Evolutionary conservation across 345 rosid species (phyloP), one percentile per base, ranked within the genome.

Genomic region (Brassica carinata): DNA sequence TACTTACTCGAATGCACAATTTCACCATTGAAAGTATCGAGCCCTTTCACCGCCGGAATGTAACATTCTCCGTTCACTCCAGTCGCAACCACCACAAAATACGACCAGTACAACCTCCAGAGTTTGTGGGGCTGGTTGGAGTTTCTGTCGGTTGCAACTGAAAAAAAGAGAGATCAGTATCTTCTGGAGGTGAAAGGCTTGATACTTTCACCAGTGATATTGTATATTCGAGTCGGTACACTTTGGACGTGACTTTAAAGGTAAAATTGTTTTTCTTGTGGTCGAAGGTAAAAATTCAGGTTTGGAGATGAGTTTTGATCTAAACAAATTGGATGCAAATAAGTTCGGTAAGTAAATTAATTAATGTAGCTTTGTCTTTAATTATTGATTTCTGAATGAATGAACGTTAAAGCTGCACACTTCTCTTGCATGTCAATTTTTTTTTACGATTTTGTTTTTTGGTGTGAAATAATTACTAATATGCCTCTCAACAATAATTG

Each of bases 241-340:
- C 43, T 86, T 83, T 0, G 93, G 94, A 23, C 77, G 69, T 76
- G 82, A 74, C 29, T 91, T 80, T 36, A 2, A 45, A 29, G 84
- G 77, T 72, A 82, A 81, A 82, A 71, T 78, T 8, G 93, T 93
- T 72, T 29, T 36, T 36, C 78, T 92, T 85, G 93, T 94, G 36
- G 94, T 94, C 48, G 97, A 94, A 29, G 85, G 89, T 19, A 97
- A 94, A 8, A 92, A 92, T 75, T 94, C 96, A 3, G 97, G 96
- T 48, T 88, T 88, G 98, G 98, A 94, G 74, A 88, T 94, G 65
- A 87, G 90, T 2, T 83, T 7, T 36, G 43, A 36, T 36, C 43
- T 36, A 7, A 36, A 36, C 8, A 36, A 36, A 8, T 9, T 36
- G 10, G 43, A 36, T 36, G 43, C 43, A 7, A 36, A 36, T 36